Conservation (phyloP, 352 stramenopile genomes). For the Blastocystis hominis region DNA sequence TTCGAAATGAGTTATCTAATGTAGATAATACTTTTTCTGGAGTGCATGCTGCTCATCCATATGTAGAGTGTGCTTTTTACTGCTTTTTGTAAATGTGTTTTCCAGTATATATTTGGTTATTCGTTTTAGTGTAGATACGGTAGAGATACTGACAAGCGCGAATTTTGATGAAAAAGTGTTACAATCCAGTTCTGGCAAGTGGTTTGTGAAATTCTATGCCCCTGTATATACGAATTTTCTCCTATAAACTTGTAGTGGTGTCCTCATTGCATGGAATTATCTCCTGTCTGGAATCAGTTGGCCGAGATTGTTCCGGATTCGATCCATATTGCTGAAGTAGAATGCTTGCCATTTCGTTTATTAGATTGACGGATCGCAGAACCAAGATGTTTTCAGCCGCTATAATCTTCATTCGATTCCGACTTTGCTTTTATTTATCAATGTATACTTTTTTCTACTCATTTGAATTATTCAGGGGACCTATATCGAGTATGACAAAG, state of each 20-base stretch:
- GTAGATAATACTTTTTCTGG: background rate
- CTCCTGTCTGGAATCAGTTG: background rate
- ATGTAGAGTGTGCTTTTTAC: background rate
- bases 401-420: background rate
- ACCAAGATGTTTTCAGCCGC: background rate
- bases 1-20: background rate
- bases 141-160: background rate
- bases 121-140: background rate
- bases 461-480: background rate
- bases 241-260: background rate
- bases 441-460: background rate
- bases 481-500: background rate
- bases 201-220: background rate
- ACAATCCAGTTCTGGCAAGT: background rate
- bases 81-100: background rate
- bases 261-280: background rate
- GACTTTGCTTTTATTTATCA: background rate
- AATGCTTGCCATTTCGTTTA: background rate
- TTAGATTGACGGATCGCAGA: background rate
- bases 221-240: background rate
- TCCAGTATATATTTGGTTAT: too few relatives aligned
- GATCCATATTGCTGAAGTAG: background rate
- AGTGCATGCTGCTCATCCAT: background rate
- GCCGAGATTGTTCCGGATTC: background rate
- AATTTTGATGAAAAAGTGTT: background rate